Evolutionary conservation across 2,329 filamentous ascomycete genomes (phyloP), one percentile per base, ranked within the genome.

Genomic region (Emmonsiellopsis sp.): DNA sequence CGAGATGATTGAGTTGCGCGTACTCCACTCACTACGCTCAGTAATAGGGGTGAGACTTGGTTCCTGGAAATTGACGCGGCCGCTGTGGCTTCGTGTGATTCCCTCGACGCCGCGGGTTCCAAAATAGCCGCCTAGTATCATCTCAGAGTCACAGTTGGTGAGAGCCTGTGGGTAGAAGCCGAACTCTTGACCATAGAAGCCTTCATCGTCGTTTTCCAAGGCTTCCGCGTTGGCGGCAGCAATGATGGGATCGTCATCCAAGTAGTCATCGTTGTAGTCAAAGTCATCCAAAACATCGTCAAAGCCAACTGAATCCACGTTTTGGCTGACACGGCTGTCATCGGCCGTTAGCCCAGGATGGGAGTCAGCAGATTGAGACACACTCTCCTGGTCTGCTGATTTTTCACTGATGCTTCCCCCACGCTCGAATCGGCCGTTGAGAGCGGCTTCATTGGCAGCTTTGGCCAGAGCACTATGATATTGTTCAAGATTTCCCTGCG

Each of bases 1-100:
- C 55, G 86, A 88, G 74, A 94, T 87, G 55, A 95, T 82, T 0
- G 88, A 94, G 66, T 96, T 97, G 44, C 93, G 83, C 55, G 94
- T 95, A 42, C 89, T 95, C 74, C 95, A 96, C 70, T 98, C 93
- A 55, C 88, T 95, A 10, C 91, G 82, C 68, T 97, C 93, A 0
- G 92, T 97, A 62, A 98, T 97, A 5, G 93, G 93, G 1, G 93
- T 97, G 47, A 98, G 74, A 62, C 93, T 96, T 1, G 93, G 92
- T 66, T 96, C 92, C 42, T 86, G 82, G 17, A 87, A 87, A 33
- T 85, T 82, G 50, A 84, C 77, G 11, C 84, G 82, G 17, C 88
- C 90, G 58, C 87, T 93, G 52, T 82, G 82, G 57, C 78, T 85
- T 37, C 88, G 82, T 51, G 73, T 73, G 42, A 84, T 62, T 2